Conservation (phyloP, 805 yeast genomes). For the Deakozyma indianensis region DNA sequence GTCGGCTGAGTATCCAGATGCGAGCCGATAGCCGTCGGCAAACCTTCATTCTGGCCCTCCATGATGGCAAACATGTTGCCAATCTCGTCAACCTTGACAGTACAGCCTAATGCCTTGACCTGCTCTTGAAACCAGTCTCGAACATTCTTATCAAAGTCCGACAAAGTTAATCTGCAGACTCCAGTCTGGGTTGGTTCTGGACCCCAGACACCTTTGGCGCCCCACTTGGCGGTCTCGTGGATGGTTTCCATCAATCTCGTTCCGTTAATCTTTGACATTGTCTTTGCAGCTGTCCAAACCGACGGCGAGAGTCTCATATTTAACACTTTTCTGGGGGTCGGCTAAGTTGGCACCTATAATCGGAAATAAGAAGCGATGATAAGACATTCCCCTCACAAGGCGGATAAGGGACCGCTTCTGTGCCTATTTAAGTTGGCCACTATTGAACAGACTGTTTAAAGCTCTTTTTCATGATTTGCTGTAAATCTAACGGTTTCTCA, state of each 20-base stretch:
- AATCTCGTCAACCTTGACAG: slow-evolving; percentile 43
- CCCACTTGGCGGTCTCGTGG: slow-evolving; percentile 47
- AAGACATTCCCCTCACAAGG: too few species aligned
- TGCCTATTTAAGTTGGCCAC: too few species aligned
- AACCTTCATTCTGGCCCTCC: slow-evolving; percentile 37
- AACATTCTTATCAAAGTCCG: slow-evolving; percentile 47
- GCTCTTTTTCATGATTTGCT: too few species aligned
- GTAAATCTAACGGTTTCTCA: too few species aligned
- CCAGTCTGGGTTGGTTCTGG: slow-evolving; percentile 43
- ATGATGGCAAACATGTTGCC: slow-evolving; percentile 57
- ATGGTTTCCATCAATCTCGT: slow-evolving; percentile 42
- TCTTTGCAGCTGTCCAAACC: not conserved
- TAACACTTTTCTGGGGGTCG: too few species aligned
- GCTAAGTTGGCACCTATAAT: too few species aligned
- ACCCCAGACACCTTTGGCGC: slow-evolving; percentile 55
- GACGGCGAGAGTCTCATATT: too few species aligned
- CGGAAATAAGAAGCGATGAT: too few species aligned
- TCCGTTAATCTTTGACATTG: slow-evolving; percentile 14
- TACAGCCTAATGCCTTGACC: slow-evolving; percentile 39
- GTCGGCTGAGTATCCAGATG: slow-evolving; percentile 69
- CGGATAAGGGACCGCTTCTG: too few species aligned
- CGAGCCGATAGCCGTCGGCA: slow-evolving; percentile 57
- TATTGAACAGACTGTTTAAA: too few species aligned
- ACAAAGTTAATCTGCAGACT: slow-evolving; percentile 48
- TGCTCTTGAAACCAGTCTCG: slow-evolving; percentile 53